These are phyloP conservation scores for Aureobasidium musti DNA, from an alignment of 2,329 filamentous ascomycete species.

Conservation along the genomic window DNA sequence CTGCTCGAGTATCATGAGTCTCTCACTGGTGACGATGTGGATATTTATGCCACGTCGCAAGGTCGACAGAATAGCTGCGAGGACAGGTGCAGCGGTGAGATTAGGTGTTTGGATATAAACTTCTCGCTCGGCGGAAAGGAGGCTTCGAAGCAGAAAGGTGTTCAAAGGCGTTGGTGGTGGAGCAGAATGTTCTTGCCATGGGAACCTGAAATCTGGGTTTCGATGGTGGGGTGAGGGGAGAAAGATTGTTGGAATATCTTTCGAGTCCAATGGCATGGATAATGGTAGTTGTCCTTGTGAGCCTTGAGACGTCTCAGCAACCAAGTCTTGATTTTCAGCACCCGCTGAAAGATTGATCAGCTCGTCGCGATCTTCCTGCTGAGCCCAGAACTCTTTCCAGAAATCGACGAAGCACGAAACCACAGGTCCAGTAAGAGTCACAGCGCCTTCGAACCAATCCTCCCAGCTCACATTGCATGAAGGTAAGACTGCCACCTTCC, in stretches of 20 bases:
- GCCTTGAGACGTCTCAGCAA: background rate
- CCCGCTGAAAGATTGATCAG: background rate
- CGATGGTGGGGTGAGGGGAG: conserved; percentile 73
- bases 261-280: background rate
- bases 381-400: conserved; percentile 68
- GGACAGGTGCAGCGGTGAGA: conserved; percentile 66
- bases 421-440: conserved; percentile 65
- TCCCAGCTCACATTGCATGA: conserved; percentile 88
- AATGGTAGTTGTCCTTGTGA: background rate
- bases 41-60: conserved; percentile 68
- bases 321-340: background rate
- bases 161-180: conserved; percentile 69
- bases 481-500: conserved; percentile 66
- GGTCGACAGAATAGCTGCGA: conserved; percentile 62
- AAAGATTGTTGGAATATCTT: conserved; percentile 58
- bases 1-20: conserved; percentile 66
- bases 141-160: conserved; percentile 58
- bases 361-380: conserved; percentile 14
- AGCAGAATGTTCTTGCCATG: conserved; percentile 51
- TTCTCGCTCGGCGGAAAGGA: conserved; percentile 58
- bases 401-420: conserved; percentile 66
- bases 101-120: conserved; percentile 79
- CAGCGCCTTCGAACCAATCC: conserved; percentile 78
- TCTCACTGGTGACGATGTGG: conserved; percentile 41
- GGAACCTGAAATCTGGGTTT: conserved; percentile 65